Evolutionary conservation across 306 rosid genomes (phyloP).

Genomic region (Trichosanthes truncata): DNA sequence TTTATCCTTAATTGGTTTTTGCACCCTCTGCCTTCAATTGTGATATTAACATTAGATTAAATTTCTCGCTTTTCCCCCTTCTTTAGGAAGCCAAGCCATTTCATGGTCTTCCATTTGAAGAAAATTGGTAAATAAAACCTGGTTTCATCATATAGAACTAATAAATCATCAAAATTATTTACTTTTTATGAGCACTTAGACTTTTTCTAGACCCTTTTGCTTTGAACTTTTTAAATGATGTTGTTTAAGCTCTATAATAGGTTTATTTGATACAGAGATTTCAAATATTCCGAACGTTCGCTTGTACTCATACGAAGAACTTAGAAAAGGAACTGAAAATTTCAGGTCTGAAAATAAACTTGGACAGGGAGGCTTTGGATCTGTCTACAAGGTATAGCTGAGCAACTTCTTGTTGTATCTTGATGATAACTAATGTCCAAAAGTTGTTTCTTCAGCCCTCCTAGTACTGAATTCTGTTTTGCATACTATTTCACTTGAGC

Average conservation of each 20-base stretch:
- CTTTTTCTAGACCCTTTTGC: not conserved
- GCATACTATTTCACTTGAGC: conserved; percentile 1
- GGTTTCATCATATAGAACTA: not conserved
- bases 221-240: not conserved
- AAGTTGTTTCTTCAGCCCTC: not conserved
- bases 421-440: not conserved
- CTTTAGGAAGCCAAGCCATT: not conserved
- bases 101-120: not conserved
- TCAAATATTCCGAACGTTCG: conserved; percentile 43
- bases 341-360: conserved; percentile 47
- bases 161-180: not conserved
- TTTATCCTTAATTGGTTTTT: not conserved
- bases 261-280: conserved; percentile 28
- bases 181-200: not conserved
- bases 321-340: conserved; percentile 44
- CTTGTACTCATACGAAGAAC: conserved; percentile 45
- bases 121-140: not conserved
- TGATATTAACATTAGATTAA: not conserved
- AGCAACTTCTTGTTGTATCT: not conserved
- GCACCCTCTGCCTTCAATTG: not conserved
- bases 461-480: conserved; percentile 3
- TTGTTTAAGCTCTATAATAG: conserved; percentile 7
- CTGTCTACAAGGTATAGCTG: conserved; percentile 65
- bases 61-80: not conserved
- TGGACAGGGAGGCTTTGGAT: conserved; percentile 88